These are phyloP conservation scores for Cladosporium velox DNA, from an alignment of 2,329 filamentous ascomycete genomes.

Conservation along the genomic window DNA sequence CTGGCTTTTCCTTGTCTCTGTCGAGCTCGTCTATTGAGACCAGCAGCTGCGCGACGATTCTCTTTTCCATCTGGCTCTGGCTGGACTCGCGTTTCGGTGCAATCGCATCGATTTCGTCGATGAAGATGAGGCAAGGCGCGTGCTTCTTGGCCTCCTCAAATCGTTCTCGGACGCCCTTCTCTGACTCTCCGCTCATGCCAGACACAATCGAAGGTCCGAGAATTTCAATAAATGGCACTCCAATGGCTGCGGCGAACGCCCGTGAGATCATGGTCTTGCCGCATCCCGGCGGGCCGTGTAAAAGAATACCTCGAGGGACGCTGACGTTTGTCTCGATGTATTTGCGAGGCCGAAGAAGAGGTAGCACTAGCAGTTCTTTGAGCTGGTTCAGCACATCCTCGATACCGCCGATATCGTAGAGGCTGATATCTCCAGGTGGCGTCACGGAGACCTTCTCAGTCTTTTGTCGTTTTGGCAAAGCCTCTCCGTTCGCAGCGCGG, in stretches of 20 bases:
- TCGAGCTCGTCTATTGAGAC: slow-evolving; percentile 82
- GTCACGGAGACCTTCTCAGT: slow-evolving; percentile 49
- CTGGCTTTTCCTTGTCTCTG: slow-evolving; percentile 66
- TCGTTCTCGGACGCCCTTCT: slow-evolving; percentile 80
- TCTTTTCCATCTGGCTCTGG: slow-evolving; percentile 85
- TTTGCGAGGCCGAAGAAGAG: slow-evolving; percentile 67
- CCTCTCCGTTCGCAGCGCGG: slow-evolving; percentile 64
- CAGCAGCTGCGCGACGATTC: slow-evolving; percentile 79
- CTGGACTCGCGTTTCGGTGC: slow-evolving; percentile 81
- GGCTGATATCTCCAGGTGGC: slow-evolving; percentile 66
- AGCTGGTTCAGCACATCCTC: slow-evolving; percentile 70
- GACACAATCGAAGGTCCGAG: slow-evolving; percentile 79
- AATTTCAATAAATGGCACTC: slow-evolving; percentile 78
- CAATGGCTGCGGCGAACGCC: slow-evolving; percentile 73
- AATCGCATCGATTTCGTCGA: slow-evolving; percentile 90
- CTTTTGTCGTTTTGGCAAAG: slow-evolving; percentile 66
- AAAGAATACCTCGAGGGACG: slow-evolving; percentile 71
- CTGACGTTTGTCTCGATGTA: slow-evolving; percentile 68
- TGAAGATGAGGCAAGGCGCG: slow-evolving; percentile 86
- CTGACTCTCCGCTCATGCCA: slow-evolving; percentile 85
- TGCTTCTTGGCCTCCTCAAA: slow-evolving; percentile 85
- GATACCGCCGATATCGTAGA: slow-evolving; percentile 75
- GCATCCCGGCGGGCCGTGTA: slow-evolving; percentile 82
- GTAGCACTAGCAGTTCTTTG: slow-evolving; percentile 70
- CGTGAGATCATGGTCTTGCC: slow-evolving; percentile 84